Base-by-base conservation (phyloP, 1,139 yeast species). In the Candida glucosophila region DNA sequence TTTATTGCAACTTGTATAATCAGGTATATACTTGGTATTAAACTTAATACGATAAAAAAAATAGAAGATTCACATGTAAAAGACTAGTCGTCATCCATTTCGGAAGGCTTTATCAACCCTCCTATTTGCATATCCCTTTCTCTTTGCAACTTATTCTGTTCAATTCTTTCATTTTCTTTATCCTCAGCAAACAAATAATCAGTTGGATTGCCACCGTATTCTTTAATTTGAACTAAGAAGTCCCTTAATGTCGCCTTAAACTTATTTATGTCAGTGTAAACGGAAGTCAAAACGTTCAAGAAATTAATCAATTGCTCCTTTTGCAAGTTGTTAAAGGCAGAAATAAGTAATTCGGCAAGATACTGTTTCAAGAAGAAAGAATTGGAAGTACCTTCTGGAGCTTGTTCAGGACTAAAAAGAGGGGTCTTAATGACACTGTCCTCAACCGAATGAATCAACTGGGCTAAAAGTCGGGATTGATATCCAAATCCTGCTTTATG, bases 121-220 rank as follows among this genome's bases (percentile, higher is more conserved):
- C 97, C 97, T 36, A 90, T 80, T 59, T 75, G 77, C 44, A 81
- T 63, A 31, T 94, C 96, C 41, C 72, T 74, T 52, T 85, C 92
- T 45, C 78, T 76, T 43, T 83, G 92, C 34, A 67, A 49, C 49
- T 69, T 72, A 37, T 66, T 73, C 50, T 74, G 75, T 51, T 81
- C 93, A 39, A 67, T 60, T 35, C 73, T 56, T 51, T 86, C 95
- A 29, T 67, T 64, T 52, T 85, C 95, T 48, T 78, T 80, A 46
- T 90, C 98, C 48, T 90, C 98, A 12, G 94, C 95, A 58, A 79
- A 92, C 51, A 90, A 65, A 51, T 90, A 92, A 51, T 86, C 96
- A 17, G 93, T 82, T 26, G 81, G 69, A 51, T 85, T 95, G 25
- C 98, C 98, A 35, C 97, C 98, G 48, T 72, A 76, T 55, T 90